A percentile compares a stretch with the other conserved stretches of the same genome.
phyloP scores from a whole-genome alignment of 768 basidiomycete species.

The Leccinum subgranulosum region DNA sequence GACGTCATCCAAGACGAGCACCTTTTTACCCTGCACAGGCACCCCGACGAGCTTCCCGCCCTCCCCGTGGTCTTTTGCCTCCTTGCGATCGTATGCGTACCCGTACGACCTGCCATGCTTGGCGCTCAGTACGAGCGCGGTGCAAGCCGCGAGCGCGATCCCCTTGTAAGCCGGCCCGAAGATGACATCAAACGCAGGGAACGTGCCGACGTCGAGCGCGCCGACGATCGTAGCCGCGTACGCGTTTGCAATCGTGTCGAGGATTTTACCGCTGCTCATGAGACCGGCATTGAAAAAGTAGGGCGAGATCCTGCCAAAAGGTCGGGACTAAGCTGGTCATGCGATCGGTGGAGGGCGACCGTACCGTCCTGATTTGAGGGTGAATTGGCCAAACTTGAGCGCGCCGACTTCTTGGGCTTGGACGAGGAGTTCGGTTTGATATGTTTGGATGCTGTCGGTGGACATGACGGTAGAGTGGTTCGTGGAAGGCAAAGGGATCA shows the following conservation, averaged over 20 bases:
- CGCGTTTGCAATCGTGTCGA: constrained; percentile 71
- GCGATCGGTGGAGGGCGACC: constrained; percentile 18
- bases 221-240: constrained; percentile 80
- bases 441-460: constrained; percentile 35
- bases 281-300: constrained; percentile 98
- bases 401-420: constrained; percentile 68
- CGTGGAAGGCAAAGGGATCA: neutral
- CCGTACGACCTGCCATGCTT: constrained; percentile 65
- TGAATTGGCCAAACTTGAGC: constrained; percentile 88
- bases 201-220: constrained; percentile 26
- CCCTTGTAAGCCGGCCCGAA: constrained; percentile 99
- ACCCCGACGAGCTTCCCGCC: constrained; percentile 90
- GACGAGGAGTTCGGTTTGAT: constrained; percentile 66
- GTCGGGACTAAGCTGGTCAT: neutral
- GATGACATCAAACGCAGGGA: constrained; percentile 69
- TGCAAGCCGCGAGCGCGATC: constrained; percentile 87
- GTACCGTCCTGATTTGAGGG: constrained; percentile 92
- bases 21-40: constrained; percentile 71
- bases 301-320: constrained; percentile 64
- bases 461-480: constrained; percentile 15
- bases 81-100: constrained; percentile 92
- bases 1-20: constrained; percentile 94
- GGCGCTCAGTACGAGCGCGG: constrained; percentile 70
- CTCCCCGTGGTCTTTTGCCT: constrained; percentile 94
- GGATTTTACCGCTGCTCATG: constrained; percentile 78